Percentiles rank a stretch among this genome's conserved stretches.
phyloP scores from a whole-genome alignment of 2,329 filamentous ascomycete genomes.

The Cladophialophora bantiana region DNA sequence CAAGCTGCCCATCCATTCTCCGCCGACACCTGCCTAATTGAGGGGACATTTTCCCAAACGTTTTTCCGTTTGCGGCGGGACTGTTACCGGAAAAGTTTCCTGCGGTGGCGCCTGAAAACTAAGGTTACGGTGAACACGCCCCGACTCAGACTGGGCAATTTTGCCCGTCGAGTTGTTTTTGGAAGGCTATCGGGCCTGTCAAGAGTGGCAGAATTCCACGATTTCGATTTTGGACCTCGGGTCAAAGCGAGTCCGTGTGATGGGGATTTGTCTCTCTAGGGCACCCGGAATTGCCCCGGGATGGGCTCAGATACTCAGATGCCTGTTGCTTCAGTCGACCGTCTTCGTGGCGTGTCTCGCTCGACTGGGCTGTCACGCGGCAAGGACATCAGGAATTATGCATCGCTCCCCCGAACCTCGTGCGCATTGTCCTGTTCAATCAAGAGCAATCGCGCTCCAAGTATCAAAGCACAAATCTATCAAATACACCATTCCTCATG shows the following conservation, averaged over 20 bases:
- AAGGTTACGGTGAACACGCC: neutral
- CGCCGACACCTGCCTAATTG: slow-evolving; percentile 39
- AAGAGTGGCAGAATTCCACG: neutral
- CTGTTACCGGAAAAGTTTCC: neutral
- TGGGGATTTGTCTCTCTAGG: neutral
- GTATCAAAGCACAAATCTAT: too few species aligned
- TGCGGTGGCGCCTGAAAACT: neutral
- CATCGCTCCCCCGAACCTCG: neutral
- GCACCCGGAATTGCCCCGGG: too few species aligned
- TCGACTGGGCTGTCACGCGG: neutral
- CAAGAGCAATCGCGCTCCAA: neutral
- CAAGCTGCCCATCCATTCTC: slow-evolving; percentile 35
- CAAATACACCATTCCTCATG: too few species aligned
- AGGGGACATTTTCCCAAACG: neutral
- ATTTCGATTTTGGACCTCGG: neutral
- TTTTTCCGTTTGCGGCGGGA: neutral
- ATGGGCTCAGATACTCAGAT: neutral
- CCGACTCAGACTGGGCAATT: neutral
- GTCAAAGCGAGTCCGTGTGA: neutral
- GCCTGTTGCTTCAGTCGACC: neutral
- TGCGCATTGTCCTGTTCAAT: neutral
- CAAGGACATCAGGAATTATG: neutral
- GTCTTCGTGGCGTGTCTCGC: neutral
- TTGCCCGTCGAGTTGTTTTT: neutral
- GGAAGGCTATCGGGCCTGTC: neutral